Evolutionary conservation across 1,139 yeast genomes (phyloP), one percentile per base, ranked within the genome.

Genomic region (Williopsis jadinii): DNA sequence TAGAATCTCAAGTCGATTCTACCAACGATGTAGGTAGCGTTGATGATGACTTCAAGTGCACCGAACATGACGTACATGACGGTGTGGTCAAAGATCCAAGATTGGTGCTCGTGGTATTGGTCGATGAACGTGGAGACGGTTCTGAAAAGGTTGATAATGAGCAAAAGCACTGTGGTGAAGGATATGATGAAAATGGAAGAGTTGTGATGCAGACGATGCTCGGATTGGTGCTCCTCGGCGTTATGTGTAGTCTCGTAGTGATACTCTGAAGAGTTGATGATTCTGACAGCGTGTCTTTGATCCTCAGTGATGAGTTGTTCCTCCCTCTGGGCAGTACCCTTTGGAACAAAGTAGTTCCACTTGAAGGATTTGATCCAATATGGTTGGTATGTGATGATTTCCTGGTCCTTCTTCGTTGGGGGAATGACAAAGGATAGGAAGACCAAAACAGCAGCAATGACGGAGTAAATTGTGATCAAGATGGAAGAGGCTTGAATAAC

Each of bases 1-100:
- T 84, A 84, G 66, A 84, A 84, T 57, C 94, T 70, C 53, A 84
- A 69, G 59, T 84, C 94, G 38, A 80, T 74, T 58, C 94, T 69
- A 36, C 81, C 79, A 32, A 80, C 58, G 37, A 84, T 60, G 60
- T 77, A 80, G 39, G 80, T 45, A 10, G 76, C 44, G 46, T 78
- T 71, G 44, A 80, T 75, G 28, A 79, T 47, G 0, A 71, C 71
- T 63, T 84, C 94, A 33, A 79, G 66, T 9, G 71, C 77, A 35
- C 84, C 84, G 76, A 84, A 83, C 49, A 77, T 63, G 29, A 80
- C 68, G 58, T 81, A 84, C 80, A 81, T 74, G 28, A 77, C 77
- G 38, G 75, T 73, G 11, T 80, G 75, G 45, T 68, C 66, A 56
- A 62, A 68, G 36, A 73, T 63, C 71, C 73, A 70, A 37, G 66